Evolutionary conservation across 306 rosid species (phyloP), one percentile per base, ranked within the genome.

Genomic region (Neltuma alba): DNA sequence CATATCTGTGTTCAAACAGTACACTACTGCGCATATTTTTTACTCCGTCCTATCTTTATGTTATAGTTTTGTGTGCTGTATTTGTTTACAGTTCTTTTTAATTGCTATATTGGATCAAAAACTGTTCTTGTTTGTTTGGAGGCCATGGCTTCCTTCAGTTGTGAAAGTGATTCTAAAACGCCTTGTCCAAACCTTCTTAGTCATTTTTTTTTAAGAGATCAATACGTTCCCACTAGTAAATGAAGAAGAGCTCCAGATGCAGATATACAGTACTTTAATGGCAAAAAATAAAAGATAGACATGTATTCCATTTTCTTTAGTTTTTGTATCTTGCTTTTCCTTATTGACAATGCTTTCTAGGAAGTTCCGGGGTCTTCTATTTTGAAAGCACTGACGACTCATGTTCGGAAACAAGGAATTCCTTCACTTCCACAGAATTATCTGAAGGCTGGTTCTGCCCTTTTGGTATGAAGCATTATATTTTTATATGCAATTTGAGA

Each of bases 391-490:
- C 88, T 95, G 86, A 63, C 93, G 4, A 72, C 79, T 68, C 86
- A 89, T 74, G 76, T 85, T 63, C 77, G 88, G 77, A 95, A 91
- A 83, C 88, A 89, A 52, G 94, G 90, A 83, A 88, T 89, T 76
- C 86, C 89, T 74, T 71, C 96, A 60, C 81, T 93, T 31, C 98
- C 97, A 18, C 97, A 86, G 41, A 67, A 84, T 80, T 95, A 93
- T 91, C 77, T 93, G 85, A 91, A 85, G 91, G 93, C 98, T 81
- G 99, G 99, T 81, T 88, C 95, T 75, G 86, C 89, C 72, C 96
- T 95, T 86, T 75, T 93, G 97, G 99, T 95, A 86, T 77, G 93
- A 50, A 75, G 62, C 69, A 50, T 77, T 60, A 64, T 21, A 21
- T 30, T 64, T 40, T n/a, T 54, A 11, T 54, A 54, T 0, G 6